These are phyloP conservation scores for Kregervanrija delftensis DNA, from an alignment of 805 yeast species.

Conservation along the genomic window DNA sequence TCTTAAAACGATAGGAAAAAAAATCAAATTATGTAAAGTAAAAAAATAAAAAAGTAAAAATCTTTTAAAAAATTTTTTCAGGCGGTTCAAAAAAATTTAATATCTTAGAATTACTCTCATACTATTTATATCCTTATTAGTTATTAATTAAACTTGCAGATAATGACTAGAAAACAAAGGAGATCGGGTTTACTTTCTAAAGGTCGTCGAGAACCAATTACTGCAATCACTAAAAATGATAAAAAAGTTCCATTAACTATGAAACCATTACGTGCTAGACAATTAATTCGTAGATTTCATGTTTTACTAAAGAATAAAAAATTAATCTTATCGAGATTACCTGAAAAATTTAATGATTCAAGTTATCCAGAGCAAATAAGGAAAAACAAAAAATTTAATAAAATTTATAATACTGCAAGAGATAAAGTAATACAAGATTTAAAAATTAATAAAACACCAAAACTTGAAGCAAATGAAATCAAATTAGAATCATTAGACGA, in stretches of 20 bases:
- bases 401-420: conserved; percentile 9
- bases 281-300: conserved; percentile 73
- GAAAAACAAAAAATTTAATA: conserved; percentile 2
- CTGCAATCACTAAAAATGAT: not conserved
- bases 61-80: not conserved
- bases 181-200: conserved; percentile 19
- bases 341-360: conserved; percentile 4
- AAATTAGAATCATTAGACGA: conserved; percentile 8
- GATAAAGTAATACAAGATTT: conserved; percentile 8
- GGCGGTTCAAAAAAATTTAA: conserved; percentile 1
- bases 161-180: conserved; percentile 2
- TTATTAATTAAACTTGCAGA: no score
- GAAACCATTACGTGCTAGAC: conserved; percentile 68
- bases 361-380: conserved; percentile 10
- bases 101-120: not conserved
- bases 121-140: no score
- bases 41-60: conserved; percentile 1
- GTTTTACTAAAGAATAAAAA: conserved; percentile 53
- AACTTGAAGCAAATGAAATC: conserved; percentile 5
- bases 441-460: conserved; percentile 21
- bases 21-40: conserved; percentile 1
- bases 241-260: conserved; percentile 34
- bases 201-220: conserved; percentile 1
- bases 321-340: conserved; percentile 26
- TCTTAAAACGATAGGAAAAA: not conserved